Base-by-base conservation (phyloP, 192 early-diverging fungal genomes). In the Dissophora ornata region DNA sequence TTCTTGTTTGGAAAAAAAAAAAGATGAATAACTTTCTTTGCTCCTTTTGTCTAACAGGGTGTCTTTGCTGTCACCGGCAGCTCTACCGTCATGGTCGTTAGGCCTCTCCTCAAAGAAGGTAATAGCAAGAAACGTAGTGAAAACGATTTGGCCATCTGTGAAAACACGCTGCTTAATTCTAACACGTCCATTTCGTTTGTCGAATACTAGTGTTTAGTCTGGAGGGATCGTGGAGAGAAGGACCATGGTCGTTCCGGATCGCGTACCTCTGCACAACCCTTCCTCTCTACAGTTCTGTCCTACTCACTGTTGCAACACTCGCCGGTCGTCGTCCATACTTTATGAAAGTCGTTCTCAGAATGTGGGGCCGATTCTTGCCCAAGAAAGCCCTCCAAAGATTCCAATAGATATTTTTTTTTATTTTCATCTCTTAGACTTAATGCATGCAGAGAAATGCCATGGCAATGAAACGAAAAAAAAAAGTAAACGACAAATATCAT, bases 21-120 rank as follows among this genome's bases (percentile, higher is more conserved):
- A n/a, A n/a, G n/a, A n/a, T n/a, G n/a, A n/a, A n/a, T n/a, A n/a
- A n/a, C n/a, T n/a, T n/a, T n/a, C n/a, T n/a, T 32, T 26, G 41
- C 25, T 48, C 53, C 24, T 34, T 24, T 2, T 49, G n/a, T n/a
- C n/a, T n/a, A n/a, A n/a, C 25, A 73, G 70, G 57, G 56, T 1
- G 80, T 82, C 34, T 82, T 82, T 56, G 80, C 66, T 25, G 68
- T 82, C 36, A 82, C 80, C 25, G 80, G 80, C n/a, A 79, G 74
- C 28, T 79, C 80, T 4, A 82, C 80, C 26, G 80, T 82, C 57
- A 67, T 70, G 62, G 24, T 78, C 47, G 80, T 82, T 40, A 79
- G 57, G 28, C 80, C 80, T 16, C 25, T 82, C 10, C 41, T 82
- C 25, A 82, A 65, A 28, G 62, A 73, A 32, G 69, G 69, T 63